These are phyloP conservation scores for Jasminum sambac DNA, from an alignment of 257 asterid species.

Conservation along the genomic window DNA sequence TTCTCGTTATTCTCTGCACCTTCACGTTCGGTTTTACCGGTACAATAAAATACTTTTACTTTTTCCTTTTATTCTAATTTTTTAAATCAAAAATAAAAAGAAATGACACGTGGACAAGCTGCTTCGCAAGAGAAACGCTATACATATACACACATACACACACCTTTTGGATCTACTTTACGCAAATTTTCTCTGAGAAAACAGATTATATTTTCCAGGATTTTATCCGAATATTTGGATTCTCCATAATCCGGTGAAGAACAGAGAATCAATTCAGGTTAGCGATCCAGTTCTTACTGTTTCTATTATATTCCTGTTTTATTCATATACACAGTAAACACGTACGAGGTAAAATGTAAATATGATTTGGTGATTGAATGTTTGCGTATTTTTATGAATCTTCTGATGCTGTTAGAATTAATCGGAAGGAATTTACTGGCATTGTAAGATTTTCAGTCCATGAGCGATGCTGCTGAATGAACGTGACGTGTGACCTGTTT, in stretches of 20 bases:
- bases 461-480: slow-evolving; percentile 1
- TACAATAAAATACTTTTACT: background rate
- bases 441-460: slow-evolving; percentile 23
- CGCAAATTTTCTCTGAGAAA: slow-evolving; percentile 19
- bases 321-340: slow-evolving; percentile 2
- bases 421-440: slow-evolving; percentile 27
- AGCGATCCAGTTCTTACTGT: slow-evolving; percentile 35
- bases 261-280: slow-evolving; percentile 26
- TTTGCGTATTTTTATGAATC: slow-evolving; percentile 17
- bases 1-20: slow-evolving; percentile 1
- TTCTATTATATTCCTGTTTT: slow-evolving; percentile 21
- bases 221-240: slow-evolving; percentile 16
- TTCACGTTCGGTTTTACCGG: background rate
- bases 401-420: slow-evolving; percentile 6
- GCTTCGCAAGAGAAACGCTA: background rate
- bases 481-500: background rate
- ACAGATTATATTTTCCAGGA: slow-evolving; percentile 17
- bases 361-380: slow-evolving; percentile 5
- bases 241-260: slow-evolving; percentile 15
- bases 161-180: slow-evolving; percentile 34
- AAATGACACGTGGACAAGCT: background rate
- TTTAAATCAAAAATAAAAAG: background rate
- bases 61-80: background rate
- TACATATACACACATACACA: slow-evolving; percentile 5
- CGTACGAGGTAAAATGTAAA: slow-evolving; percentile 9